Evolutionary conservation across 2,329 filamentous ascomycete species (phyloP).

Genomic region (Colletotrichum echinochloae): DNA sequence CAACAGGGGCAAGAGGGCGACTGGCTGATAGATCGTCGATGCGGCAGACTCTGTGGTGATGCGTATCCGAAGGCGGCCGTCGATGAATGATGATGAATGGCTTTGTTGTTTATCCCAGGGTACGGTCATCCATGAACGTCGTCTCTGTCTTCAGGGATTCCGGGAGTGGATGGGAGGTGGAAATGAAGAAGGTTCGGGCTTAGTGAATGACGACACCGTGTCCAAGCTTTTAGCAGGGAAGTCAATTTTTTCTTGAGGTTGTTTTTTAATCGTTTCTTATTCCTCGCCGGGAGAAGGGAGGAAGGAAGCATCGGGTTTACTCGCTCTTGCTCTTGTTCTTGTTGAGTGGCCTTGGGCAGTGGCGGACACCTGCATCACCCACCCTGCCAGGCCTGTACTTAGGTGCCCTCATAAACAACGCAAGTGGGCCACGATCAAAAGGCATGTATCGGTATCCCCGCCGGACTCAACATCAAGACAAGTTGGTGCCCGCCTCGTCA

Average conservation of each 20-base stretch:
- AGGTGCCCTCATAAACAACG: constrained; percentile 16
- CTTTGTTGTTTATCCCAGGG: constrained; percentile 25
- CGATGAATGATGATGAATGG: constrained; percentile 16
- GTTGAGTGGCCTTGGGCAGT: background rate
- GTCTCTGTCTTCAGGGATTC: constrained; percentile 20
- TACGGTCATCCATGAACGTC: constrained; percentile 13
- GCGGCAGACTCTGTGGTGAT: background rate
- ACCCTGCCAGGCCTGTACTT: constrained; percentile 2
- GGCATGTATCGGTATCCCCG: constrained; percentile 31
- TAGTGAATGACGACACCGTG: background rate
- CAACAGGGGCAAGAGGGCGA: background rate
- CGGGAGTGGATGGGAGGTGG: background rate
- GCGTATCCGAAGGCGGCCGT: background rate
- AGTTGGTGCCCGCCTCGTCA: background rate
- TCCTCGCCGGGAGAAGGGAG: constrained; percentile 12
- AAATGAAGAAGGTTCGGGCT: constrained; percentile 3
- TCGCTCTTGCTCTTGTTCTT: background rate
- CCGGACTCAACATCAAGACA: background rate
- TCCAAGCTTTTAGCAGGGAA: constrained; percentile 22
- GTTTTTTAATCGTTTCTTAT: constrained; percentile 1
- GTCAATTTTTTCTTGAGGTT: background rate
- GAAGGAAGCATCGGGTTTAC: background rate
- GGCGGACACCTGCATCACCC: background rate
- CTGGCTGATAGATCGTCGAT: background rate
- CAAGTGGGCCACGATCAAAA: constrained; percentile 16